Evolutionary conservation across 1,284 basidiomycete genomes (phyloP), one percentile per base, ranked within the genome.

Genomic region (Heterobasidion parviporum): DNA sequence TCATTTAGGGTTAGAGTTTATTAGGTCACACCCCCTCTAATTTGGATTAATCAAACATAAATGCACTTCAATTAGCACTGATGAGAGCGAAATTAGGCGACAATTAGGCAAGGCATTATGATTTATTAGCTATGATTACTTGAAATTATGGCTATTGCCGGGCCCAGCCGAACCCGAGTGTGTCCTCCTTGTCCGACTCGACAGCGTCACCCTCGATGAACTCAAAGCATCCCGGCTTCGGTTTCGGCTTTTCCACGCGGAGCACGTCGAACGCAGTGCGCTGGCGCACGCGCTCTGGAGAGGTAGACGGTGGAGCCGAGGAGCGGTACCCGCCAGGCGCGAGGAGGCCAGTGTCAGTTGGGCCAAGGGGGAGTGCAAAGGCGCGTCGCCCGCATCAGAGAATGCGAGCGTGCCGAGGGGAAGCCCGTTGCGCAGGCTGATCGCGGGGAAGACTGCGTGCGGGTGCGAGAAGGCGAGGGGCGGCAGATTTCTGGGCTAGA

Each of bases 171-270:
- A n/a, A n/a, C n/a, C n/a, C n/a, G n/a, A n/a, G n/a, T n/a, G n/a
- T n/a, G n/a, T n/a, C n/a, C n/a, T n/a, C n/a, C n/a, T n/a, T n/a
- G n/a, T n/a, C n/a, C n/a, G n/a, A n/a, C n/a, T n/a, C n/a, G n/a
- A n/a, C n/a, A n/a, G n/a, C n/a, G n/a, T n/a, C n/a, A n/a, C 74
- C 77, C 56, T 80, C 79, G 16, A 89, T 70, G 61, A 81, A 87
- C 57, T 80, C 83, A 0, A 80, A 81, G 56, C 75, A 76, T 14
- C 72, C 70, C 10, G 75, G 15, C 38, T 41, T 5, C 20, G 20
- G 20, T 4, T 41, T 41, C 38, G 5, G 15, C 38, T 41, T 41
- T 9, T 41, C 38, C 5, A 41, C 38, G 38, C 5, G 38, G 7
- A 72, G 54, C 1, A 64, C 47, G 3, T 65, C 63, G 52, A 70